Conservation (phyloP, 2,329 filamentous ascomycete genomes). For the Davidsoniella australis region DNA sequence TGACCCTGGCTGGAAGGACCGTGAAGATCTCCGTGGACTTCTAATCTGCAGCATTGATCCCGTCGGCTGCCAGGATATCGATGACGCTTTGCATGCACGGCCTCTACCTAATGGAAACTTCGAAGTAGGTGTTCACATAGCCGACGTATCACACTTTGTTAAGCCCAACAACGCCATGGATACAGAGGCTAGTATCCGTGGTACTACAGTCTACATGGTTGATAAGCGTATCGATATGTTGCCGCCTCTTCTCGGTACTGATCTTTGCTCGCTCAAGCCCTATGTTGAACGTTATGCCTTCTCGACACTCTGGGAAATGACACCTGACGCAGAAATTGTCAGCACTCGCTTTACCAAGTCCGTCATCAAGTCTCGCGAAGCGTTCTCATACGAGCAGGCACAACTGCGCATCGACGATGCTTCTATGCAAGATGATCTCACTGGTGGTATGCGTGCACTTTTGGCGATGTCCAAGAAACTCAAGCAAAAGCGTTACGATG, state of each 20-base stretch:
- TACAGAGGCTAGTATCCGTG: constrained; percentile 77
- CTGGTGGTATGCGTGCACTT: constrained; percentile 71
- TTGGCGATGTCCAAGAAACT: constrained; percentile 83
- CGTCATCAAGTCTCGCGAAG: constrained; percentile 89
- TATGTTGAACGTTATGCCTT: constrained; percentile 92
- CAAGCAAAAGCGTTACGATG: constrained; percentile 88
- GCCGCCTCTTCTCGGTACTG: constrained; percentile 86
- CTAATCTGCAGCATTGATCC: constrained; percentile 97
- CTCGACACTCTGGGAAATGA: constrained; percentile 77
- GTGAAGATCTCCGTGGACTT: constrained; percentile 68
- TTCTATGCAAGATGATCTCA: constrained; percentile 77
- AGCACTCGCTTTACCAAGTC: constrained; percentile 87
- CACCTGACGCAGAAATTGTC: constrained; percentile 68
- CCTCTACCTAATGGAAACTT: constrained; percentile 80
- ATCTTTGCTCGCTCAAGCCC: constrained; percentile 89
- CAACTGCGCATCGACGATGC: constrained; percentile 84
- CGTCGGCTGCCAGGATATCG: constrained; percentile 90
- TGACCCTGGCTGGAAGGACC: constrained; percentile 72
- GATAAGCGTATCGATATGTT: constrained; percentile 99
- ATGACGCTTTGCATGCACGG: constrained; percentile 84
- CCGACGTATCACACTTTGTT: constrained; percentile 97
- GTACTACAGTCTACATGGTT: constrained; percentile 92
- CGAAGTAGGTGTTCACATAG: constrained; percentile 95
- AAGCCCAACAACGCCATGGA: constrained; percentile 97
- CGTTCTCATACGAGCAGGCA: constrained; percentile 94